These are phyloP conservation scores for Emmonsiellopsis sp. DNA, from an alignment of 2,329 filamentous ascomycete genomes.

Conservation along the genomic window DNA sequence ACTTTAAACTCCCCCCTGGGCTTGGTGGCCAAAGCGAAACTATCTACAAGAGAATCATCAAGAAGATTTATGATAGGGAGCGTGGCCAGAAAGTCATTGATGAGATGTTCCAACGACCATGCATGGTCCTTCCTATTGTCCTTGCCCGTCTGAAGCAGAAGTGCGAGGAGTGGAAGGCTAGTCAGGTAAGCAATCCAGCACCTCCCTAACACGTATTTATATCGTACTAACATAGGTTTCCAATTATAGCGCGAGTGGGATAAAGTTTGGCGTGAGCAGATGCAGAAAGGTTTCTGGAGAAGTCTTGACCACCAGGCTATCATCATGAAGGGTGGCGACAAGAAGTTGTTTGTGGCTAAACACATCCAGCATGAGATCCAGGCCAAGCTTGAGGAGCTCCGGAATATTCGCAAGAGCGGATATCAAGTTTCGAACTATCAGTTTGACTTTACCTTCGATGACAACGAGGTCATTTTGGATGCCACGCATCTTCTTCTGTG, in stretches of 20 bases:
- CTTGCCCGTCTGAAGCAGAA: slow-evolving; percentile 88
- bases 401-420: slow-evolving; percentile 56
- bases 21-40: slow-evolving; percentile 90
- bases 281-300: slow-evolving; percentile 87
- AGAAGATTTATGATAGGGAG: slow-evolving; percentile 89
- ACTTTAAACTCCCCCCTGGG: slow-evolving; percentile 70
- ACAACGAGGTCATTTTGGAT: slow-evolving; percentile 55
- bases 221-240: slow-evolving; percentile 7
- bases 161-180: slow-evolving; percentile 94
- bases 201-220: background rate
- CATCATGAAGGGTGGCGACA: slow-evolving; percentile 77
- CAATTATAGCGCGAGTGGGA: slow-evolving; percentile 75
- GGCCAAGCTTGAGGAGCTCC: slow-evolving; percentile 84
- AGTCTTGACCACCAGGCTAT: slow-evolving; percentile 96
- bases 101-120: slow-evolving; percentile 75
- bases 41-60: slow-evolving; percentile 93
- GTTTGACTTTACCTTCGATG: slow-evolving; percentile 63
- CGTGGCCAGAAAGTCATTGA: slow-evolving; percentile 76
- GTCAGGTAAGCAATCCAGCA: slow-evolving; percentile 44
- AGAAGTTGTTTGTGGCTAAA: slow-evolving; percentile 83
- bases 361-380: slow-evolving; percentile 84
- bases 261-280: slow-evolving; percentile 96
- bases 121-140: slow-evolving; percentile 78
- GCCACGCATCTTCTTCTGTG: slow-evolving; percentile 39
- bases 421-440: slow-evolving; percentile 59